Evolutionary conservation across 2,329 filamentous ascomycete genomes (phyloP).

Genomic region (Atkinsonella hypoxylon): DNA sequence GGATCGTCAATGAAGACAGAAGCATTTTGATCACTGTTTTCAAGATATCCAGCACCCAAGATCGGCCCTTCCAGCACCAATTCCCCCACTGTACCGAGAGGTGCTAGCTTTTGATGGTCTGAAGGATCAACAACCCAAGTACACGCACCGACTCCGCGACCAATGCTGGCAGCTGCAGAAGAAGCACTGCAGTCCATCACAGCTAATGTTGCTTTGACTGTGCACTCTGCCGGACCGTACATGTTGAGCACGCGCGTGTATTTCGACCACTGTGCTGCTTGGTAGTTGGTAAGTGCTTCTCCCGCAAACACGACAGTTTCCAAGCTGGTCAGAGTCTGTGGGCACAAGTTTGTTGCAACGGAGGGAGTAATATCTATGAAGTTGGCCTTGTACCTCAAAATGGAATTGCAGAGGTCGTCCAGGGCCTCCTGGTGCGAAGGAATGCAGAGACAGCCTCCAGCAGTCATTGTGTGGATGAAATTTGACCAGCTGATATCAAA

Average conservation of each 20-base stretch:
- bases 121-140: constrained; percentile 15
- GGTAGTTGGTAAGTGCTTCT: constrained; percentile 1
- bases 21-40: constrained; percentile 11
- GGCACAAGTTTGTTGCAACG: background rate
- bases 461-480: constrained; percentile 35
- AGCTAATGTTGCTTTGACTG: constrained; percentile 4
- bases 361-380: constrained; percentile 5
- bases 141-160: constrained; percentile 3
- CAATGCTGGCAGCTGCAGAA: constrained; percentile 2
- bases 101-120: constrained; percentile 11
- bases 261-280: constrained; percentile 2
- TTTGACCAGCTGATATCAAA: constrained; percentile 39
- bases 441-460: constrained; percentile 37
- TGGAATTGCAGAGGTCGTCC: background rate
- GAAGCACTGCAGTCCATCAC: background rate
- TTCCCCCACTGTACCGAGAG: constrained; percentile 15
- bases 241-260: constrained; percentile 11
- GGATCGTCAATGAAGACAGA: constrained; percentile 16
- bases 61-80: constrained; percentile 16
- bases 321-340: background rate
- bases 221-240: constrained; percentile 10
- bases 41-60: constrained; percentile 14
- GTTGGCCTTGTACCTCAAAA: background rate
- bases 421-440: constrained; percentile 18
- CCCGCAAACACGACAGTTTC: constrained; percentile 2